A percentile compares a stretch with the other conserved stretches of the same genome.
Evolutionary conservation across 805 yeast species (phyloP).

Genomic region (Ogataea trehaloabstinens): DNA sequence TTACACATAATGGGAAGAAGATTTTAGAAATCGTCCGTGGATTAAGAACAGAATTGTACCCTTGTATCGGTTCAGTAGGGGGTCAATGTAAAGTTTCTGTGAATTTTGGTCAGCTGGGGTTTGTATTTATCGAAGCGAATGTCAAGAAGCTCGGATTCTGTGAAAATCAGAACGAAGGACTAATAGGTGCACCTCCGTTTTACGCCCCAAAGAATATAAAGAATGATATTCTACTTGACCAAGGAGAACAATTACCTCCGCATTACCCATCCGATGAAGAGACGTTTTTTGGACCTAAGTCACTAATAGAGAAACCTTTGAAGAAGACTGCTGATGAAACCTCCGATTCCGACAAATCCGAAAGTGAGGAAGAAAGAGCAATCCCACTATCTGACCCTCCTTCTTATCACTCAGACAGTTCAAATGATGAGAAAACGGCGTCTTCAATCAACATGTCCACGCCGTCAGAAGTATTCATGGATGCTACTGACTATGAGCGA

Average conservation of each 20-base stretch:
- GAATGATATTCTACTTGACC: conserved; percentile 57
- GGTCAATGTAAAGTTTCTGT: conserved; percentile 50
- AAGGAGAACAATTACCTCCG: conserved; percentile 74
- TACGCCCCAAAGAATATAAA: conserved; percentile 28
- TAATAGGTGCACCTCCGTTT: conserved; percentile 38
- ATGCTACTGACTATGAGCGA: conserved; percentile 20
- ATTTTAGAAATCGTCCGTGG: conserved; percentile 49
- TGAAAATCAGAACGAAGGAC: conserved; percentile 42
- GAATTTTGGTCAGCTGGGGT: conserved; percentile 86
- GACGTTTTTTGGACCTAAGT: conserved; percentile 55
- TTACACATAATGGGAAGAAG: conserved; percentile 56
- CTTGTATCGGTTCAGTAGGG: conserved; percentile 52
- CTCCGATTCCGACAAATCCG: conserved; percentile 1
- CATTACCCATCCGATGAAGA: conserved; percentile 61
- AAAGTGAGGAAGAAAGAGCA: background rate
- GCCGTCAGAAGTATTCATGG: conserved; percentile 6
- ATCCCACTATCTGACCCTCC: conserved; percentile 31
- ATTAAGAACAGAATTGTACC: conserved; percentile 48
- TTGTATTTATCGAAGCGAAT: conserved; percentile 86
- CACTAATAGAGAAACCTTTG: conserved; percentile 13
- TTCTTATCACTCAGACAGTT: conserved; percentile 21
- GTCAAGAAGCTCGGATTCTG: conserved; percentile 58
- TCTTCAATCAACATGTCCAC: conserved; percentile 1
- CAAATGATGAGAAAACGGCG: conserved; percentile 5
- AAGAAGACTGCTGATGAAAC: background rate